Evolutionary conservation across 495 filamentous ascomycete genomes (phyloP), one percentile per base, ranked within the genome.

Genomic region (Pyronema domesticum): DNA sequence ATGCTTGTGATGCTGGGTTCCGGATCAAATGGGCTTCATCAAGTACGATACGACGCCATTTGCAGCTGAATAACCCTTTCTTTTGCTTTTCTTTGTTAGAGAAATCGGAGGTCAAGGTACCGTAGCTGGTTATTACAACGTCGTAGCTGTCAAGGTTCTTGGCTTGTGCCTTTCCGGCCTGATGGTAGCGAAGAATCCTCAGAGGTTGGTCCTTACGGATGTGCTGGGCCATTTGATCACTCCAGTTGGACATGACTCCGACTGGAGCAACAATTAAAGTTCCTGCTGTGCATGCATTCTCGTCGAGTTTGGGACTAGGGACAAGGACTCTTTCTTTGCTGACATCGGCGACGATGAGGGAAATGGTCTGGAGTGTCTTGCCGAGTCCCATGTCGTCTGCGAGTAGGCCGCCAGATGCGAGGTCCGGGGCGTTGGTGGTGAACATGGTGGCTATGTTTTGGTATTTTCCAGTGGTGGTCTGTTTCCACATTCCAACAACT

Each of bases 341-440:
- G 2, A 53, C 34, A 55, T 81, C 79, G 6, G 81, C 75, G 57
- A 87, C 67, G 42, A 95, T 83, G 33, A 94, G 64, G 50, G 84
- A 81, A 54, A 95, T 91, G 39, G 86, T 77, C 65, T 94, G 85
- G 6, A 95, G 73, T 0, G 89, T 95, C 68, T 96, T 95, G 11
- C 89, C 89, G 6, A 95, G 71, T 3, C 89, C 89, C 89, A 95
- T 95, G 58, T 95, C 89, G 66, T 95, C 89, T 19, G 86, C 86
- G 10, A 94, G 71, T 35, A 95, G 85, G 36, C 87, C 89, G 44
- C 89, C 89, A 58, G 80, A 84, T 0, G 82, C 77, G 15, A 95
- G 71, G 0, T 87, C 86, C 2, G 69, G 66, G 4, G 63, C 65
- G 1, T 64, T 64, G 2, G 75, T 78, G 0, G 79, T 74, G 61